phyloP scores from a whole-genome alignment of 164 flowering plant species.

The Dillenia suffruticosa region DNA sequence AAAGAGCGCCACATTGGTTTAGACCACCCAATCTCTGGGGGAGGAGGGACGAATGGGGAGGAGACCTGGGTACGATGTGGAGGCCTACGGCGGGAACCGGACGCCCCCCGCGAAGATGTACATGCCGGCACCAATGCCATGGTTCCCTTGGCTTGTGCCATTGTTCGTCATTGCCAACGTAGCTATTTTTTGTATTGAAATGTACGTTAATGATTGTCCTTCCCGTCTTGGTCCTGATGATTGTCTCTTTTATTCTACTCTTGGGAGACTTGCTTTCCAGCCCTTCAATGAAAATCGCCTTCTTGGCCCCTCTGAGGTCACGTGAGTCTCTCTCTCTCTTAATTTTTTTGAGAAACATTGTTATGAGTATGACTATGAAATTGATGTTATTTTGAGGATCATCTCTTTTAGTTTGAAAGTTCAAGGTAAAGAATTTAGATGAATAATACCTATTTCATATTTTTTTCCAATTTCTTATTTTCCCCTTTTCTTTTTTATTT shows the following conservation, averaged over 20 bases:
- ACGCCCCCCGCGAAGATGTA: constrained; percentile 10
- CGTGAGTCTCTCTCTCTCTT: constrained; percentile 26
- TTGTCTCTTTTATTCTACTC: constrained; percentile 17
- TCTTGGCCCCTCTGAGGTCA: constrained; percentile 37
- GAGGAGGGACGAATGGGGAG: no score
- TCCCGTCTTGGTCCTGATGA: neutral
- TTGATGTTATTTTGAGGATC: neutral
- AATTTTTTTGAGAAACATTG: neutral
- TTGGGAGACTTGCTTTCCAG: constrained; percentile 46
- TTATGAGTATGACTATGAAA: neutral
- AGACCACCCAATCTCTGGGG: no score
- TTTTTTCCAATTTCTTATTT: neutral
- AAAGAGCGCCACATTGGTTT: no score
- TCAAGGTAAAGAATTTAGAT: neutral
- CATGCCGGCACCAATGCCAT: constrained; percentile 16
- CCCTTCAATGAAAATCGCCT: constrained; percentile 37
- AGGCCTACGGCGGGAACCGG: constrained; percentile 2
- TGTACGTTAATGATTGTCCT: constrained; percentile 49
- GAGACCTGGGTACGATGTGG: neutral
- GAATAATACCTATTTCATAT: neutral
- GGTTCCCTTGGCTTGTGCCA: constrained; percentile 45
- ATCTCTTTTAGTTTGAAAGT: neutral
- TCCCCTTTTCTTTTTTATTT: neutral
- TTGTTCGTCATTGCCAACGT: constrained; percentile 23
- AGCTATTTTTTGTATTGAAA: constrained; percentile 21